phyloP scores from a whole-genome alignment of 371 early-diverging fungal genomes.

The Mucor mucedo region DNA sequence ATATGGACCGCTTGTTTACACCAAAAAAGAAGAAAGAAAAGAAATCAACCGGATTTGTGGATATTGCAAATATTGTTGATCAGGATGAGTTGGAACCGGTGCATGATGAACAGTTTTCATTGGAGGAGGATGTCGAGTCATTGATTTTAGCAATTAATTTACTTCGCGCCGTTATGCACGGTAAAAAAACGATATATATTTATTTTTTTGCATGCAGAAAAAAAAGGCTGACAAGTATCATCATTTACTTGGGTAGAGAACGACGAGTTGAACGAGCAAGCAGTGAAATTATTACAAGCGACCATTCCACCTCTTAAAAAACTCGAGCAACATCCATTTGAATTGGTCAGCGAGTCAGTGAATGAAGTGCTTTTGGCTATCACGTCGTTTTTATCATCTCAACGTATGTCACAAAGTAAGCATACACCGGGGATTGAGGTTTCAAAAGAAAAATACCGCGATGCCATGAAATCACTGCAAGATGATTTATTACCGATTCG shows the following conservation, averaged over 20 bases:
- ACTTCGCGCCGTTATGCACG: constrained; percentile 54
- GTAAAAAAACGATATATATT: constrained; percentile 23
- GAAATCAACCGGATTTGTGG: constrained; percentile 18
- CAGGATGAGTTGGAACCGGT: constrained; percentile 43
- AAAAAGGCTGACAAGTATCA: not conserved
- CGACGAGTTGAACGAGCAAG: constrained; percentile 53
- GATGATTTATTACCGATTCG: constrained; percentile 85
- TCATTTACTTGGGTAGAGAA: constrained; percentile 44
- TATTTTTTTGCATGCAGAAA: constrained; percentile 1
- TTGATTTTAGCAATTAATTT: constrained; percentile 48
- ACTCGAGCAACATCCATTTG: constrained; percentile 54
- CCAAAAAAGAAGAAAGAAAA: constrained; percentile 6
- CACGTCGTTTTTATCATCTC: constrained; percentile 44
- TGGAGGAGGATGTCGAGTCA: constrained; percentile 49
- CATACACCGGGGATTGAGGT: constrained; percentile 33
- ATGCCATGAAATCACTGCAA: constrained; percentile 79
- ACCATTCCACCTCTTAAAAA: constrained; percentile 61
- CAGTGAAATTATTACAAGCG: constrained; percentile 53
- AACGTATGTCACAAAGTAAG: constrained; percentile 21
- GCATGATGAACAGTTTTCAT: constrained; percentile 59
- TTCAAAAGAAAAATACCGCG: constrained; percentile 64
- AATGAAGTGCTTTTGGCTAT: constrained; percentile 65
- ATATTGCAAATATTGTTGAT: constrained; percentile 42
- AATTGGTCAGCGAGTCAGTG: constrained; percentile 60
- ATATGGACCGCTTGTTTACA: constrained; percentile 34